A percentile compares a stretch with the other conserved stretches of the same genome.
These are phyloP conservation scores for Gastrolobium bilobum DNA, from an alignment of 306 rosid species.

Conservation along the genomic window DNA sequence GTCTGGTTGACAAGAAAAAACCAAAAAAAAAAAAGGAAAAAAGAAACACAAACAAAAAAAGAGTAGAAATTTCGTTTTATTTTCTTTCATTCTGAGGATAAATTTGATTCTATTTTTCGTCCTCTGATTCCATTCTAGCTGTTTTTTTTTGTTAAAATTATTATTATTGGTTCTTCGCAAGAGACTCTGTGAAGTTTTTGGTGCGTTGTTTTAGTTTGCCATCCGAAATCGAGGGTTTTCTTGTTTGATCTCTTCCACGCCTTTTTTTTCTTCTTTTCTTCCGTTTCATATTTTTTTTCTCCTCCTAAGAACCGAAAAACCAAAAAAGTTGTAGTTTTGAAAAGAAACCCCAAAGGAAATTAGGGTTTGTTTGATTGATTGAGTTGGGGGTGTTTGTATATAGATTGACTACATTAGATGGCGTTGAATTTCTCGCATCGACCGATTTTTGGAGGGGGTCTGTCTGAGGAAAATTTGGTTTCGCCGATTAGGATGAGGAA, in stretches of 20 bases:
- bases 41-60: background rate
- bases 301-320: background rate
- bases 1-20: constrained; percentile 36
- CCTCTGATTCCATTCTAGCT: constrained; percentile 51
- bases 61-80: constrained; percentile 42
- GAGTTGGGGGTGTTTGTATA: constrained; percentile 43
- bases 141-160: background rate
- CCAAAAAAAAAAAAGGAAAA: background rate
- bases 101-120: constrained; percentile 49
- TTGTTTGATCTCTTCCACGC: constrained; percentile 66
- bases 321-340: constrained; percentile 4
- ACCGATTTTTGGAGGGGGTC: constrained; percentile 45
- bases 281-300: background rate
- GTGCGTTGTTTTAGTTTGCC: constrained; percentile 96
- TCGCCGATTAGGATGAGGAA: constrained; percentile 67
- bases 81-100: constrained; percentile 54
- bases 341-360: constrained; percentile 5
- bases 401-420: constrained; percentile 47
- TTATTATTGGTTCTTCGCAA: constrained; percentile 53
- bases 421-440: constrained; percentile 62
- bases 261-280: background rate
- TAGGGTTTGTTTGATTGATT: constrained; percentile 50
- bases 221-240: constrained; percentile 92
- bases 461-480: constrained; percentile 58
- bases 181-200: constrained; percentile 91